Evolutionary conservation across 169 alveolate species (phyloP), one percentile per base, ranked within the genome.

Genomic region (Plasmodium fragile): DNA sequence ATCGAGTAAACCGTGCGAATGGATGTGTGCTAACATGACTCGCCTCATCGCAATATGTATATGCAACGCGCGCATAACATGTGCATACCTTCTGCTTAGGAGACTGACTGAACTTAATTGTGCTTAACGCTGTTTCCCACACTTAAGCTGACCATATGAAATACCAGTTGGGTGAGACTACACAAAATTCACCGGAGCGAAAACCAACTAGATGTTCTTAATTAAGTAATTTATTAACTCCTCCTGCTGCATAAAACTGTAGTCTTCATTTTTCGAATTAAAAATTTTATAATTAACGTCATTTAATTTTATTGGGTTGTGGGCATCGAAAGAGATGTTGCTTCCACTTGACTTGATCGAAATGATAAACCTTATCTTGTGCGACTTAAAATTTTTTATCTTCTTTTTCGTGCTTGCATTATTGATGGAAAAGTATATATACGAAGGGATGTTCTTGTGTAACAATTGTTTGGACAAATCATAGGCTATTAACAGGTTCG

Each of bases 401-500:
- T 89, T 89, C 28, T 89, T 89, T 89, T 89, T 89, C 43, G 52
- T 78, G 82, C 79, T 53, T 41, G 82, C 59, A 79, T 34, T 80
- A 85, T 85, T 85, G 69, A 18, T 10, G 30, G 82, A 77, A 59
- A 89, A 89, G 72, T 78, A 80, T 3, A 79, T 89, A 69, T 89
- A 89, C 1, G 94, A 89, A 39, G 89, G 59, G 16, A 89, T 89
- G 71, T 79, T 89, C 49, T 79, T 89, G 25, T 41, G 72, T 89
- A 89, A 55, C 39, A 89, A 89, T 16, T 89, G 65, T 65, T 79
- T 89, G 52, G 94, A 79, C 55, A 89, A 78, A 89, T 89, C 94
- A 59, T 79, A 89, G 36, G 94, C 94, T 28, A 89, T 52, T 49
- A 89, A 72, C 25, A 89, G 28, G 59, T 45, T 45, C 10, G 34